Percentiles rank a stretch among this genome's conserved stretches.
Evolutionary conservation across 2,329 filamentous ascomycete species (phyloP).

Genomic region (Paradendryphiella salina): DNA sequence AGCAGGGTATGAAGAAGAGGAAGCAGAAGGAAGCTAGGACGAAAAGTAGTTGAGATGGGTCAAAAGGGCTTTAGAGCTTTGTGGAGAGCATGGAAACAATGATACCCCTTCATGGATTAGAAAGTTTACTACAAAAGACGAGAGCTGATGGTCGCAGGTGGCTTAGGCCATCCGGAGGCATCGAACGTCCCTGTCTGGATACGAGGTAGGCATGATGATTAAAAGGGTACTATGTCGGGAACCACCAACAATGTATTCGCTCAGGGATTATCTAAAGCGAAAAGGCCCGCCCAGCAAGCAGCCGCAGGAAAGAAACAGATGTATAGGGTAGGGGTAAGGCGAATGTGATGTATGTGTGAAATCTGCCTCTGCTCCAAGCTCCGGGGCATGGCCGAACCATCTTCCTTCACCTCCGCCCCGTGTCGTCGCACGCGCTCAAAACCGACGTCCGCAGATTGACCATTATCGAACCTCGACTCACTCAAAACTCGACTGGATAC

Average conservation of each 20-base stretch:
- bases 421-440: slow-evolving; percentile 22
- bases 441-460: slow-evolving; percentile 13
- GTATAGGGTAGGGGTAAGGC: slow-evolving; percentile 30
- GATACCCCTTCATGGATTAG: slow-evolving; percentile 6
- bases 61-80: neutral
- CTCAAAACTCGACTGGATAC: slow-evolving; percentile 29
- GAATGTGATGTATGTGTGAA: slow-evolving; percentile 19
- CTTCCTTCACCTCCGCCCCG: slow-evolving; percentile 11
- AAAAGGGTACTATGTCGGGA: slow-evolving; percentile 11
- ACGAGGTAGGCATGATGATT: neutral
- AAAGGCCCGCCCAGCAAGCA: slow-evolving; percentile 34
- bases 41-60: slow-evolving; percentile 8
- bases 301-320: slow-evolving; percentile 31
- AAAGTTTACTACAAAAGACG: neutral
- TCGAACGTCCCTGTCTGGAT: too few relatives aligned
- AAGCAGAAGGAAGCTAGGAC: slow-evolving; percentile 65
- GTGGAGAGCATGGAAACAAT: neutral
- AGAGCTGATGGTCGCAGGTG: neutral
- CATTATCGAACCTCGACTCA: slow-evolving; percentile 23
- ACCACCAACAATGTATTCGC: slow-evolving; percentile 35
- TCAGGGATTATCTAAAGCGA: slow-evolving; percentile 40
- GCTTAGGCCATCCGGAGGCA: too few relatives aligned
- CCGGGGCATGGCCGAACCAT: slow-evolving; percentile 13
- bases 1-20: slow-evolving; percentile 70
- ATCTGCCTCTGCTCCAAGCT: slow-evolving; percentile 19